Percentiles rank a stretch among this genome's conserved stretches.
Conservation (phyloP, 129 eudicot genomes). For the Flaveria ramosissima region DNA sequence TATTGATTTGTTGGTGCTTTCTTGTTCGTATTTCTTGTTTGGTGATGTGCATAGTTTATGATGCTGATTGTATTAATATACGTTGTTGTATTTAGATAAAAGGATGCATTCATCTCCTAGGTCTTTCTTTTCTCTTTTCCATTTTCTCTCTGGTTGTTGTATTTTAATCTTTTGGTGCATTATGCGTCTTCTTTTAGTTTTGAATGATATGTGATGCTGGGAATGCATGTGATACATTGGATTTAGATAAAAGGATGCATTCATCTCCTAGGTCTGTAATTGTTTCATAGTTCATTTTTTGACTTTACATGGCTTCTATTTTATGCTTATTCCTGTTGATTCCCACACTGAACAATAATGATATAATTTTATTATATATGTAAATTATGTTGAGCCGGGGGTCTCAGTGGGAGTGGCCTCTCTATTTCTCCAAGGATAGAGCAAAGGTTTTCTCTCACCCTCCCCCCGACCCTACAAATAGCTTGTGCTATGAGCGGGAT, state of each 20-base stretch:
- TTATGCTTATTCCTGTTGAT: not conserved
- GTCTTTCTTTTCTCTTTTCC: conserved; percentile 4
- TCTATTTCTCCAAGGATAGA: too few relatives aligned
- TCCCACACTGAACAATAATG: not conserved
- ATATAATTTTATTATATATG: not conserved
- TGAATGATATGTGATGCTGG: conserved; percentile 12
- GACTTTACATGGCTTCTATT: not conserved
- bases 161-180: conserved; percentile 5
- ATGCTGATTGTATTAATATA: not conserved
- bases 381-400: not conserved
- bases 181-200: not conserved
- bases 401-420: too few relatives aligned
- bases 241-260: conserved; percentile 3
- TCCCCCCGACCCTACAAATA: too few relatives aligned
- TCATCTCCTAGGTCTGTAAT: not conserved
- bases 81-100: conserved; percentile 10
- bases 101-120: not conserved
- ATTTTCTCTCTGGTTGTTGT: not conserved
- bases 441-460: too few relatives aligned
- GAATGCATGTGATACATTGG: not conserved
- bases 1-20: conserved; percentile 13
- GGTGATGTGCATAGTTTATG: not conserved
- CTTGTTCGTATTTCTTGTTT: not conserved
- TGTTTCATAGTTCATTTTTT: not conserved
- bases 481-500: too few relatives aligned